phyloP scores from a whole-genome alignment of 495 filamentous ascomycete species.

The Penicillium longicatenatum region DNA sequence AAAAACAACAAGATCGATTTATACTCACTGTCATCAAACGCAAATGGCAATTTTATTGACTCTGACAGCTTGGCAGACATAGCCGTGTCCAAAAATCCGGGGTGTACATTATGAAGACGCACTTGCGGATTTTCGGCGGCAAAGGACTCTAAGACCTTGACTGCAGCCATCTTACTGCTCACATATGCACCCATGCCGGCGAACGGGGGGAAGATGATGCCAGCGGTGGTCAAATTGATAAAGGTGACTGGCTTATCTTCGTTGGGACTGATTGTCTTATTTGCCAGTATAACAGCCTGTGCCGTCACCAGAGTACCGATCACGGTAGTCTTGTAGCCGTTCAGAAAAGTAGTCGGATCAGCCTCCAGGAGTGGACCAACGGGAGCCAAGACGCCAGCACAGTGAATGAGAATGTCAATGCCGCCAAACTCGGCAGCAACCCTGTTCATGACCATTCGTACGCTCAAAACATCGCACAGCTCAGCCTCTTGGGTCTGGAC shows the following conservation, averaged over 20 bases:
- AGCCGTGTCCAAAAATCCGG: constrained; percentile 7
- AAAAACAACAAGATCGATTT: not conserved
- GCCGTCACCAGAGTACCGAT: not conserved
- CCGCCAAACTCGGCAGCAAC: not conserved
- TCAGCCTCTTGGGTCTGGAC: not conserved
- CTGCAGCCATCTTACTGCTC: constrained; percentile 39
- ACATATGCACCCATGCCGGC: constrained; percentile 34
- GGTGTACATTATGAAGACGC: not conserved
- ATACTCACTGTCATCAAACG: not conserved
- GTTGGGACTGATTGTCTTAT: not conserved
- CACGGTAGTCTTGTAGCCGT: not conserved
- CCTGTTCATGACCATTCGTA: not conserved
- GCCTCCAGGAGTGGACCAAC: not conserved
- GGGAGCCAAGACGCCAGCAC: not conserved
- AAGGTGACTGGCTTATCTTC: constrained; percentile 14
- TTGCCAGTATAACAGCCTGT: not conserved
- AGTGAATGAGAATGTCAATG: not conserved
- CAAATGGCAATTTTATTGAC: not conserved
- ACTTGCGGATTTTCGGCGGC: constrained; percentile 43
- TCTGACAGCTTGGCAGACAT: not conserved
- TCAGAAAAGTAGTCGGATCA: not conserved
- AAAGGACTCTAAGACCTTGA: constrained; percentile 43
- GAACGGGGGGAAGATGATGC: constrained; percentile 30
- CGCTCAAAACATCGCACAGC: not conserved
- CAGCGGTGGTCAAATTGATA: constrained; percentile 33